Evolutionary conservation across 176 grass and related monocot species (phyloP), one percentile per base, ranked within the genome.

Genomic region (Pharus latifolius): DNA sequence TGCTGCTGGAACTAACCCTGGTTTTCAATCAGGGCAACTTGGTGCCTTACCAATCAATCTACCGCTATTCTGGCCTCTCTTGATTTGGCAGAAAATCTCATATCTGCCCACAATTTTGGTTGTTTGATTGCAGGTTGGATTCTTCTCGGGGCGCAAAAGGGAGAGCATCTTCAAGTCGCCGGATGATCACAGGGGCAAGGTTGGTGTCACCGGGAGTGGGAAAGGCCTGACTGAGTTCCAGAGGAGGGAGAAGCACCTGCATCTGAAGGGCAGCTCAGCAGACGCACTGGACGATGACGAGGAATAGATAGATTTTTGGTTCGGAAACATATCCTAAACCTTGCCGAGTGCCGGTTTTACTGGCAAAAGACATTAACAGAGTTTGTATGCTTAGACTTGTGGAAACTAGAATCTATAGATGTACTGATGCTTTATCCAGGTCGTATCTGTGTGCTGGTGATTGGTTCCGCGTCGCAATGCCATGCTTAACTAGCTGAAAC

Each of bases 121-220:
- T 48, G 30, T 49, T 80, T 37, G 7, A 19, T 52, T 78, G 69
- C 76, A 99, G 95, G 82, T 99, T 3, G 95, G 95, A 0, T 99
- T 99, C 75, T 99, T 94, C 63, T 91, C 95, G 0, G 95, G 95
- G 20, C 85, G 90, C 44, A 93, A 99, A 66, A 86, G 83, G 59
- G 95, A 99, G 51, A 99, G 95, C 79, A 99, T 99, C 55, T 99
- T 99, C 81, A 99, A 99, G 87, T 99, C 95, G 30, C 95, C 95
- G 0, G 95, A 99, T 13, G 95, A 99, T 81, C 80, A 91, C 23
- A 91, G 72, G 54, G 95, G 95, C 50, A 99, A 99, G 84, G 95
- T 99, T 17, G 95, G 95, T 34, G 95, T 99, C 64, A 99, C 84
- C 4, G 95, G 95, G 17, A 99, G 95, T 7, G 95, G 95, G 30